These are phyloP conservation scores for Talaromyces amestolkiae DNA, from an alignment of 2,329 filamentous ascomycete species.

Conservation along the genomic window DNA sequence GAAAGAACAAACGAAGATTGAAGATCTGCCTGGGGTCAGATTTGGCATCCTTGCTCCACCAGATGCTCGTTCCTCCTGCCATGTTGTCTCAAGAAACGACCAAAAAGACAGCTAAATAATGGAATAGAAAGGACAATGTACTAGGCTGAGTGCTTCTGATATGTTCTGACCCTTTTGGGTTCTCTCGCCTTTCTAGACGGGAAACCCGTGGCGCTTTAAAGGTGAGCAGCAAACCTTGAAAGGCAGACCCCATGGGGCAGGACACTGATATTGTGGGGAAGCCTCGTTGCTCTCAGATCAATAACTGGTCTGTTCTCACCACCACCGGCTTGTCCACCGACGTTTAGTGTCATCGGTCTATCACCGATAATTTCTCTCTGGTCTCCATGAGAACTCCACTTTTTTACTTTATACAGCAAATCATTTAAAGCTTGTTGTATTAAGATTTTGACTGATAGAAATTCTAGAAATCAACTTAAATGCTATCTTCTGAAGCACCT, in stretches of 20 bases:
- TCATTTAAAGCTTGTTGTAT: background rate
- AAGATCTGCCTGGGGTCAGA: conserved; percentile 40
- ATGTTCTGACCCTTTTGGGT: background rate
- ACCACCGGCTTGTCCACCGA: conserved; percentile 12
- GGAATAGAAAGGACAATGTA: background rate
- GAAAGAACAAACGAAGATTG: conserved; percentile 35
- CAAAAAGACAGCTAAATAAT: background rate
- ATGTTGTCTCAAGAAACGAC: conserved; percentile 23
- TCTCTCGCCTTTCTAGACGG: background rate
- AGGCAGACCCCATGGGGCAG: background rate
- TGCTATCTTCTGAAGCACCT: background rate
- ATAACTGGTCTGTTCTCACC: background rate
- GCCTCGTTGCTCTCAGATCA: background rate
- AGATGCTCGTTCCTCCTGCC: conserved; percentile 41
- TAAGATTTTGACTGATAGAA: background rate
- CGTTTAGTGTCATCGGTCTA: background rate
- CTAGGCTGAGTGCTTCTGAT: background rate
- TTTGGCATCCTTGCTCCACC: conserved; percentile 39
- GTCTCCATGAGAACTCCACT: background rate
- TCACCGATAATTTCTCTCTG: background rate
- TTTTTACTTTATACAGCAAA: no score
- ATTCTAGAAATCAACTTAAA: background rate
- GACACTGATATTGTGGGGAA: background rate
- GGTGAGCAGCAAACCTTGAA: background rate
- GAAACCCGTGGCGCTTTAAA: conserved; percentile 6